Base-by-base conservation (phyloP, 345 rosid species). In the Noccaea caerulescens region DNA sequence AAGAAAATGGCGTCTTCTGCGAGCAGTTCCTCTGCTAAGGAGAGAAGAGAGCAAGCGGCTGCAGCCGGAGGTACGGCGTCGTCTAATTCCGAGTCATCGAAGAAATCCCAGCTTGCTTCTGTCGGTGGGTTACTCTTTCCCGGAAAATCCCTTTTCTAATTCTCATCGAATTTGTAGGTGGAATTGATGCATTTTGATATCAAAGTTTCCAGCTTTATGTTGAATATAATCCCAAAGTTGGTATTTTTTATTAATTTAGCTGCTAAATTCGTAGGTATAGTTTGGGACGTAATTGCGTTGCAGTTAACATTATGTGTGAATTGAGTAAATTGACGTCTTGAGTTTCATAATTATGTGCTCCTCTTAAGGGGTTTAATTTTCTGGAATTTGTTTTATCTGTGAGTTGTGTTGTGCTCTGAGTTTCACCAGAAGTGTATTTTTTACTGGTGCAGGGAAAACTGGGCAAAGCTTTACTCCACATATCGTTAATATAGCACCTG, bases 391-490 rank as follows among this genome's bases (percentile, higher is more conserved):
- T 20, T 20, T 20, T 20, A 20, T 1, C 23, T 20, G 23, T 20
- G 23, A 20, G 23, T 20, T 20, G 41, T 58, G 7, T 16, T 59
- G 7, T 10, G 50, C 36, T 50, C 20, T 68, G 68, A 73, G 42
- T 58, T 58, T 58, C 20, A 42, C 56, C 10, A 13, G 0, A 46
- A n/a, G 41, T 43, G 27, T 3, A 8, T 14, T 14, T 5, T 42
- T 25, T 16, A 38, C 51, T 20, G 46, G 3, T 85, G 80, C 80
- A 91, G 97, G 91, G 66, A 82, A 79, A 66, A 77, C 84, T 5
- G 96, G 97, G 50, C 89, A 88, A 36, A 87, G 91, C 65, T 89
- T 93, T 80, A 85, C 84, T 27, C 91, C 95, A 1, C 91, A 91
- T 83, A 84, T 91, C 8, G 82, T 93, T 43, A 76, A 79, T 78